Evolutionary conservation across 495 filamentous ascomycete genomes (phyloP).

Genomic region (Neurospora sp.): DNA sequence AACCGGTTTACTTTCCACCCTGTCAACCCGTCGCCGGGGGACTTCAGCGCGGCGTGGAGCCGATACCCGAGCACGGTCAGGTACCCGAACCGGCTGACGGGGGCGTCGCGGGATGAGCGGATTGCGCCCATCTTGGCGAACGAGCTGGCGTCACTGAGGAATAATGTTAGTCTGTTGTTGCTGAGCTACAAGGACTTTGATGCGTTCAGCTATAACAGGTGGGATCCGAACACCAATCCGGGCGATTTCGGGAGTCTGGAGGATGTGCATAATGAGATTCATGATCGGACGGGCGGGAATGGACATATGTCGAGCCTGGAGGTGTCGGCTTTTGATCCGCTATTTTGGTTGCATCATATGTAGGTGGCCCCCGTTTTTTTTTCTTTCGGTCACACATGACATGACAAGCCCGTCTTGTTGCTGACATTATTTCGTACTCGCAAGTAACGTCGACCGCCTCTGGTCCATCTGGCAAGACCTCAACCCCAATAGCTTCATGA

Average conservation of each 20-base stretch:
- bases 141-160: constrained; percentile 25
- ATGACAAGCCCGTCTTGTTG: neutral
- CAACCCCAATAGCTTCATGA: constrained; percentile 47
- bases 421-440: neutral
- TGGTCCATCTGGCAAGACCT: constrained; percentile 65
- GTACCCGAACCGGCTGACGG: constrained; percentile 9
- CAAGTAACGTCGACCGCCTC: constrained; percentile 47
- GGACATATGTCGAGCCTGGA: constrained; percentile 56
- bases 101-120: constrained; percentile 29
- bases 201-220: constrained; percentile 46
- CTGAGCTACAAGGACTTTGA: constrained; percentile 47
- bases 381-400: neutral
- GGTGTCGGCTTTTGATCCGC: constrained; percentile 60
- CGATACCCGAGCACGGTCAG: constrained; percentile 15
- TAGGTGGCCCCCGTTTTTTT: too few relatives aligned
- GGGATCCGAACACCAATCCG: constrained; percentile 28
- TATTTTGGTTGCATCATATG: constrained; percentile 59
- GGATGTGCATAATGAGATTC: constrained; percentile 54
- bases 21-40: constrained; percentile 10
- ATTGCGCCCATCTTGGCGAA: constrained; percentile 38
- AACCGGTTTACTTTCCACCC: constrained; percentile 26
- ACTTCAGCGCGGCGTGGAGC: constrained; percentile 19
- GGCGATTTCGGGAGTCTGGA: constrained; percentile 46
- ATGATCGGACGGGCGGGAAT: constrained; percentile 41
- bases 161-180: constrained; percentile 44